Percentiles rank a stretch among this genome's conserved stretches.
Evolutionary conservation across 495 filamentous ascomycete genomes (phyloP).

Genomic region (Aspergillus sclerotioniger): DNA sequence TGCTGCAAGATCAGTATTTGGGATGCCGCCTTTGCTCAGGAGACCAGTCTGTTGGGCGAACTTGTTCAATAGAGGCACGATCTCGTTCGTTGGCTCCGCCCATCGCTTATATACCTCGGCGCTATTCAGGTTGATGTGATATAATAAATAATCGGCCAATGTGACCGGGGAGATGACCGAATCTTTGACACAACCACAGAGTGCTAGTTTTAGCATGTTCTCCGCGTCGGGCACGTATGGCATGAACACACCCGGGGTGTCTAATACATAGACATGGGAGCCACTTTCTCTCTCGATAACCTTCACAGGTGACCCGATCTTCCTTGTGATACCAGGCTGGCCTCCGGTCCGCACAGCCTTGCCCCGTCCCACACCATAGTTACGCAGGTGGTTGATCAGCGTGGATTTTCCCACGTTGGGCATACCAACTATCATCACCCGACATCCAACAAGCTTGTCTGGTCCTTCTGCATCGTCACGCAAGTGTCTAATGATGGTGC

Average conservation of each 20-base stretch:
- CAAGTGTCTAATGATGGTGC: conserved; percentile 56
- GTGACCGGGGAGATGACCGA: conserved; percentile 71
- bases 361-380: conserved; percentile 60
- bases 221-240: conserved; percentile 83
- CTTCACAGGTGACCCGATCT: conserved; percentile 78
- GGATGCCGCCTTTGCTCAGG: conserved; percentile 68
- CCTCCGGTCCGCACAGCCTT: conserved; percentile 83
- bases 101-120: conserved; percentile 61
- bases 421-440: conserved; percentile 91
- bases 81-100: conserved; percentile 76
- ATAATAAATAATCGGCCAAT: conserved; percentile 87
- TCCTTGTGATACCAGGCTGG: conserved; percentile 86
- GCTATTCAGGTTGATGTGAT: conserved; percentile 67
- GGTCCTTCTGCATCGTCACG: conserved; percentile 42
- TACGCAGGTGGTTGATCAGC: conserved; percentile 81
- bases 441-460: conserved; percentile 63
- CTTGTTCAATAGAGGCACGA: conserved; percentile 61
- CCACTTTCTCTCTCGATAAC: conserved; percentile 58
- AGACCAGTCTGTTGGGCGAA: conserved; percentile 74
- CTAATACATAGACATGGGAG: conserved; percentile 63
- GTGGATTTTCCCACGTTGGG: conserved; percentile 92
- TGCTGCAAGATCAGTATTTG: conserved; percentile 71
- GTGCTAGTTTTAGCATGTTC: conserved; percentile 87
- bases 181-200: conserved; percentile 90
- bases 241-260: conserved; percentile 86